phyloP scores from a whole-genome alignment of 805 yeast genomes.

The Candida nitratophila region DNA sequence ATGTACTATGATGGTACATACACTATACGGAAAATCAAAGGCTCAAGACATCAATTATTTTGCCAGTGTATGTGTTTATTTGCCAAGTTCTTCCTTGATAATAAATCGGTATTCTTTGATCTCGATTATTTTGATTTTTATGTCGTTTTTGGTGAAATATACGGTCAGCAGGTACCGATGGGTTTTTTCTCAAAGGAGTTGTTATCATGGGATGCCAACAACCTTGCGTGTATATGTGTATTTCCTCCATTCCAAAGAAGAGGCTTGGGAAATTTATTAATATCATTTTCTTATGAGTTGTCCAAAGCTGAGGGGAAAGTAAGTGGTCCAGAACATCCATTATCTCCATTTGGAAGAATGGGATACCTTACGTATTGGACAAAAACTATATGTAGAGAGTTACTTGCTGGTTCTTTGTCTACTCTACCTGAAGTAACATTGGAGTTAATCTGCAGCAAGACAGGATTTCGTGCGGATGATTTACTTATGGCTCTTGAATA shows the following conservation, averaged over 20 bases:
- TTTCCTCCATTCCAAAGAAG: constrained; percentile 88
- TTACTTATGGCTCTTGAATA: constrained; percentile 50
- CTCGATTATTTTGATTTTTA: constrained; percentile 78
- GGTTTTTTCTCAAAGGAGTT: constrained; percentile 91
- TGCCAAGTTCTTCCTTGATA: constrained; percentile 83
- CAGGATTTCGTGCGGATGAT: constrained; percentile 63
- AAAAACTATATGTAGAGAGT: constrained; percentile 35
- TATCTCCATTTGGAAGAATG: constrained; percentile 72
- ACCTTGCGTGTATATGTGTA: constrained; percentile 83
- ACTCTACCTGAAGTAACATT: constrained; percentile 30
- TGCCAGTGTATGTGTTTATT: constrained; percentile 80
- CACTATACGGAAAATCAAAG: constrained; percentile 62
- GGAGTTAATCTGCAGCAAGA: constrained; percentile 40
- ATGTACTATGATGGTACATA: constrained; percentile 54
- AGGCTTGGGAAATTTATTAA: constrained; percentile 69
- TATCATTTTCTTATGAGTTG: constrained; percentile 75
- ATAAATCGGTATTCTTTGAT: constrained; percentile 79
- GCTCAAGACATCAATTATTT: constrained; percentile 54
- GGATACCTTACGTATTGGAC: constrained; percentile 79
- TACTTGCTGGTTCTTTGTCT: constrained; percentile 34
- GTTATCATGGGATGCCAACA: constrained; percentile 71
- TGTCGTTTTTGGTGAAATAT: constrained; percentile 50
- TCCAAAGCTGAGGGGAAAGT: constrained; percentile 55
- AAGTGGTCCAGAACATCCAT: constrained; percentile 91
- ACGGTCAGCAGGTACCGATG: constrained; percentile 47